A percentile compares a stretch with the other conserved stretches of the same genome.
Conservation (phyloP, 2,329 filamentous ascomycete genomes). For the Byssoonygena ceratinophila region DNA sequence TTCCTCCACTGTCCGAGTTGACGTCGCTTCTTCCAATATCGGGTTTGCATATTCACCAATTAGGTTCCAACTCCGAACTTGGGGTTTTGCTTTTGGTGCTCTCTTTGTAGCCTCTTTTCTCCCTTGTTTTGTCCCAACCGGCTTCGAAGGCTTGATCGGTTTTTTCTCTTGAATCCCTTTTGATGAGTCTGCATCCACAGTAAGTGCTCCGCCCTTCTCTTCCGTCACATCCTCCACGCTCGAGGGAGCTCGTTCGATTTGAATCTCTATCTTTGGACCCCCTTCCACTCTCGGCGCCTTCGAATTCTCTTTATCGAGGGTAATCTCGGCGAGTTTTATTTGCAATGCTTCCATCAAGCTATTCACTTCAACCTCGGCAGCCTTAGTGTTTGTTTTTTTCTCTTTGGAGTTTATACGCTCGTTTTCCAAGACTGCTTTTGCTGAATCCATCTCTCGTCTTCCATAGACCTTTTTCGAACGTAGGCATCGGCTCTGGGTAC, state of each 20-base stretch:
- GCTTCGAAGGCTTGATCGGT: not conserved
- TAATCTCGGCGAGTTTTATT: not conserved
- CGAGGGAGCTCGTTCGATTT: not conserved
- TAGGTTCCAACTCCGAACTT: not conserved
- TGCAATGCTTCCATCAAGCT: slow-evolving; percentile 1
- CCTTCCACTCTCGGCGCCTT: not conserved
- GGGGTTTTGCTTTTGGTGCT: not conserved
- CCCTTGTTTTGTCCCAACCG: not conserved
- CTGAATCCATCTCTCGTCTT: slow-evolving; percentile 27
- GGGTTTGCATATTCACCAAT: slow-evolving; percentile 26
- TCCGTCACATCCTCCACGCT: not conserved
- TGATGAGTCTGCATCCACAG: not conserved
- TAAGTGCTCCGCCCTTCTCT: not conserved
- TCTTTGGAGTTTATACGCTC: slow-evolving; percentile 17
- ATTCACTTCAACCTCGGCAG: not conserved
- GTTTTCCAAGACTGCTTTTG: slow-evolving; percentile 28
- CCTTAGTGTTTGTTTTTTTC: not conserved
- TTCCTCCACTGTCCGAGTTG: slow-evolving; percentile 30
- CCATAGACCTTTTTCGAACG: slow-evolving; percentile 28
- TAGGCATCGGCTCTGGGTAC: not conserved
- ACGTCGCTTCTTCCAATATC: slow-evolving; percentile 31
- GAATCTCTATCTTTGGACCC: not conserved
- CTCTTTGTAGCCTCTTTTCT: not conserved
- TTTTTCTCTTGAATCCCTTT: not conserved
- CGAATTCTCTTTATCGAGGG: not conserved